Percentiles rank a stretch among this genome's conserved stretches.
Conservation (phyloP, 192 early-diverging fungal species). For the Entomortierella beljakovae region DNA sequence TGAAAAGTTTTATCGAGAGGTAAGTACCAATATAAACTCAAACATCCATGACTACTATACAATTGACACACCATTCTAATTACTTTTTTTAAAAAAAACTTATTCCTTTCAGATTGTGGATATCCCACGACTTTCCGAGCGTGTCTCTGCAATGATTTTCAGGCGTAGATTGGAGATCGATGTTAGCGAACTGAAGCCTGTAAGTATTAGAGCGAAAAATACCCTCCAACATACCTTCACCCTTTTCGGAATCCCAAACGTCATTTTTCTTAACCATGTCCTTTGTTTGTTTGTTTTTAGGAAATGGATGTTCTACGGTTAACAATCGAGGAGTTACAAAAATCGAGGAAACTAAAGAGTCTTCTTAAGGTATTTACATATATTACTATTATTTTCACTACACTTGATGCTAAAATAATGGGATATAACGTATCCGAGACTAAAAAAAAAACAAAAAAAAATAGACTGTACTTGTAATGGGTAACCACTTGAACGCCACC, state of each 20-base stretch:
- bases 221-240: not conserved
- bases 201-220: conserved; percentile 17
- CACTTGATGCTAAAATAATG: no score
- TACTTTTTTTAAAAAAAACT: no score
- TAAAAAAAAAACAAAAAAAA: not conserved
- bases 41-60: not conserved
- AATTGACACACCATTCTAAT: not conserved
- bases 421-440: no score
- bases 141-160: conserved; percentile 65
- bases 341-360: conserved; percentile 55
- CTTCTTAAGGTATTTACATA: conserved; percentile 59
- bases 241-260: not conserved
- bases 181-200: conserved; percentile 59
- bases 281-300: no score
- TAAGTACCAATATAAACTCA: conserved; percentile 9
- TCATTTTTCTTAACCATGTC: not conserved
- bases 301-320: conserved; percentile 60
- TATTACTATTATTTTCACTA: not conserved
- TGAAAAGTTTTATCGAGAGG: conserved; percentile 64
- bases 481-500: conserved; percentile 65
- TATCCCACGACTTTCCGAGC: conserved; percentile 63
- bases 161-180: conserved; percentile 63
- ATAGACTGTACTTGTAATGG: conserved; percentile 66
- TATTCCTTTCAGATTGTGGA: conserved; percentile 59
- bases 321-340: conserved; percentile 59